These are phyloP conservation scores for Nigrospora oryzae DNA, from an alignment of 2,329 filamentous ascomycete genomes.

Conservation along the genomic window DNA sequence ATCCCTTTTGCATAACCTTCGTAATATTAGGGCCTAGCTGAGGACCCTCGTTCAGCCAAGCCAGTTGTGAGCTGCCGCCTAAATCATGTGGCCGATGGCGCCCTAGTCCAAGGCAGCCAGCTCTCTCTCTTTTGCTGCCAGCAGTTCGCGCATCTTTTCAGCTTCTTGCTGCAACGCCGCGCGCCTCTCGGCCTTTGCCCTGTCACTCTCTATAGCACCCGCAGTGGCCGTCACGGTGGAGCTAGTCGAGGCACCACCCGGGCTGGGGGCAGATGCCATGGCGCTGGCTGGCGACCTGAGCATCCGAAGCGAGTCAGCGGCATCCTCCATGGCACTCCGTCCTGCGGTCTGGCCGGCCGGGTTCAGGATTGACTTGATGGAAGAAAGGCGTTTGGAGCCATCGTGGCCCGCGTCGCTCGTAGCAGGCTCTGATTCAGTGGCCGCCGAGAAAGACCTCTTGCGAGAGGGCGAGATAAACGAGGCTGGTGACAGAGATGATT, in stretches of 20 bases:
- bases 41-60: no score
- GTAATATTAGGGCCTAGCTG: no score
- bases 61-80: no score
- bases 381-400: slow-evolving; percentile 55
- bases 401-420: slow-evolving; percentile 32
- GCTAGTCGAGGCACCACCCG: slow-evolving; percentile 26
- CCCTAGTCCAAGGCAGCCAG: slow-evolving; percentile 41
- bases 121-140: slow-evolving; percentile 67
- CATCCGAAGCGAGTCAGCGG: slow-evolving; percentile 30
- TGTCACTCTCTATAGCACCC: slow-evolving; percentile 32
- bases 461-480: slow-evolving; percentile 51
- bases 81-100: no score
- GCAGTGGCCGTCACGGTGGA: slow-evolving; percentile 15
- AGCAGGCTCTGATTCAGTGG: slow-evolving; percentile 42
- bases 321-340: slow-evolving; percentile 19
- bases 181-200: slow-evolving; percentile 51
- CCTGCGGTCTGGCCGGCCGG: slow-evolving; percentile 25
- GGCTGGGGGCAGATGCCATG: slow-evolving; percentile 30
- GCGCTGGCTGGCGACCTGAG: slow-evolving; percentile 34
- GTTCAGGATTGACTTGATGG: slow-evolving; percentile 70
- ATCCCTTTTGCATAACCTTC: no score
- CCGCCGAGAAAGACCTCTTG: slow-evolving; percentile 58
- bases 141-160: slow-evolving; percentile 64
- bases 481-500: slow-evolving; percentile 51
- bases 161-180: slow-evolving; percentile 63